Evolutionary conservation across 1,139 yeast genomes (phyloP).

Genomic region (Yarrowia galli): DNA sequence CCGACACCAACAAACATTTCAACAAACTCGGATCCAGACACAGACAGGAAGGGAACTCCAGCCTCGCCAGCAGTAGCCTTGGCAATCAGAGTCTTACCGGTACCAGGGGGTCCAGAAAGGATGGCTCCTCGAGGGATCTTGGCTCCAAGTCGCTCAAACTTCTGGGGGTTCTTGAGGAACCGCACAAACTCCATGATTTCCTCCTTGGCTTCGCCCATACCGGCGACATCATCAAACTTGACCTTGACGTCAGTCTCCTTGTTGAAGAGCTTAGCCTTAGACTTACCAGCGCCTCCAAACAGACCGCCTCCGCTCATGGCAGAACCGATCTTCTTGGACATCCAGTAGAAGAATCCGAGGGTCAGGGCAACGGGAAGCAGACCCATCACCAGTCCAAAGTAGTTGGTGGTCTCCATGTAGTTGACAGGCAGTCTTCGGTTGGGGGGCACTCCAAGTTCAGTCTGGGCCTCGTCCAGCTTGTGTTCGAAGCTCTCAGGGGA

Average conservation of each 20-base stretch:
- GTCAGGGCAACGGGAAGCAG: slow-evolving; percentile 33
- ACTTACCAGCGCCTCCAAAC: slow-evolving; percentile 72
- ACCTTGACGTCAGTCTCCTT: slow-evolving; percentile 90
- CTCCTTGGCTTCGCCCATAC: slow-evolving; percentile 96
- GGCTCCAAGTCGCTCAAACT: slow-evolving; percentile 91
- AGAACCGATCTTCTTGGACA: slow-evolving; percentile 50
- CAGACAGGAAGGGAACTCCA: slow-evolving; percentile 93
- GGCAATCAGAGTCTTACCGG: slow-evolving; percentile 97
- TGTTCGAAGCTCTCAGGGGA: slow-evolving; percentile 88
- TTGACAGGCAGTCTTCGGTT: slow-evolving; percentile 80
- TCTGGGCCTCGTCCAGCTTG: slow-evolving; percentile 78
- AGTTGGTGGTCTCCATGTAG: slow-evolving; percentile 66
- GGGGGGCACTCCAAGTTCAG: slow-evolving; percentile 68
- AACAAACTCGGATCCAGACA: slow-evolving; percentile 97
- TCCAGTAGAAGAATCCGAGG: slow-evolving; percentile 46
- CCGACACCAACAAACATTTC: slow-evolving; percentile 99
- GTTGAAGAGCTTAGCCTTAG: slow-evolving; percentile 89
- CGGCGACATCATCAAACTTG: slow-evolving; percentile 93
- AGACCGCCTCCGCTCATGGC: slow-evolving; percentile 62
- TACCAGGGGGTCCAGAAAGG: slow-evolving; percentile 98
- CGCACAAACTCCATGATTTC: slow-evolving; percentile 98
- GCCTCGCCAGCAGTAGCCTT: slow-evolving; percentile 99
- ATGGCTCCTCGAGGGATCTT: slow-evolving; percentile 98
- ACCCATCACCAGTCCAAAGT: slow-evolving; percentile 62
- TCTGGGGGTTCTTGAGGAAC: slow-evolving; percentile 85